A percentile compares a stretch with the other conserved stretches of the same genome.
phyloP scores from a whole-genome alignment of 2,329 filamentous ascomycete species.

The Curvularia spicifera region DNA sequence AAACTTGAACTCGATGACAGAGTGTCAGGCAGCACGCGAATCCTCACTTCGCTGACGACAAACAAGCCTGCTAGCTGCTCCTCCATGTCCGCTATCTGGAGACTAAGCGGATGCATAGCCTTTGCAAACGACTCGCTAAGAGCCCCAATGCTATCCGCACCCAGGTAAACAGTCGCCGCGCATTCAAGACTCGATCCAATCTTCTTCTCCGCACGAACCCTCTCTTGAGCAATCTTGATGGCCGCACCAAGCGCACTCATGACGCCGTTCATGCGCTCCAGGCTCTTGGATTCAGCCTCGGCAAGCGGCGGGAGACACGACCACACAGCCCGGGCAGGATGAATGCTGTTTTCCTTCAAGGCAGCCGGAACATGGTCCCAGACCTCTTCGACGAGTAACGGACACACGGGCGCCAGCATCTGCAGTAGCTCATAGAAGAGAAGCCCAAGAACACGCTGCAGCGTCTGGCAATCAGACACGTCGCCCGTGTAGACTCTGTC shows the following conservation, averaged over 20 bases:
- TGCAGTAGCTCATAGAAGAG: slow-evolving; percentile 76
- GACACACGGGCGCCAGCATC: slow-evolving; percentile 82
- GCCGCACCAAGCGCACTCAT: slow-evolving; percentile 63
- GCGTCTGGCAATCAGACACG: slow-evolving; percentile 64
- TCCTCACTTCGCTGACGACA: slow-evolving; percentile 50
- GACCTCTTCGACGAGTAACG: slow-evolving; percentile 84
- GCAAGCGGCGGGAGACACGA: slow-evolving; percentile 24
- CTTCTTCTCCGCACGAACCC: slow-evolving; percentile 71
- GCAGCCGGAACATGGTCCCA: slow-evolving; percentile 77
- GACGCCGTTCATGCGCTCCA: slow-evolving; percentile 38
- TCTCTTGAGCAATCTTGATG: slow-evolving; percentile 78
- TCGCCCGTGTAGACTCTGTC: slow-evolving; percentile 88
- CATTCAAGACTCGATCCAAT: slow-evolving; percentile 84
- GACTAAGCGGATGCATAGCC: slow-evolving; percentile 10
- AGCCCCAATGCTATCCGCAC: neutral
- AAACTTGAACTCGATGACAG: neutral
- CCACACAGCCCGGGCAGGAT: slow-evolving; percentile 39
- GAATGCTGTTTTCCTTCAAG: slow-evolving; percentile 55
- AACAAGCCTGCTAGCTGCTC: slow-evolving; percentile 51
- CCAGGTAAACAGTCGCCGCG: slow-evolving; percentile 59
- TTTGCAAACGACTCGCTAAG: slow-evolving; percentile 3
- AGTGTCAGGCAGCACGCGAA: slow-evolving; percentile 3
- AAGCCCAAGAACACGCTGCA: slow-evolving; percentile 63
- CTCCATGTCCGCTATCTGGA: slow-evolving; percentile 1
- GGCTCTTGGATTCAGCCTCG: slow-evolving; percentile 20